phyloP scores from a whole-genome alignment of 2,329 filamentous ascomycete genomes.

The Thermothelomyces thermophilus region DNA sequence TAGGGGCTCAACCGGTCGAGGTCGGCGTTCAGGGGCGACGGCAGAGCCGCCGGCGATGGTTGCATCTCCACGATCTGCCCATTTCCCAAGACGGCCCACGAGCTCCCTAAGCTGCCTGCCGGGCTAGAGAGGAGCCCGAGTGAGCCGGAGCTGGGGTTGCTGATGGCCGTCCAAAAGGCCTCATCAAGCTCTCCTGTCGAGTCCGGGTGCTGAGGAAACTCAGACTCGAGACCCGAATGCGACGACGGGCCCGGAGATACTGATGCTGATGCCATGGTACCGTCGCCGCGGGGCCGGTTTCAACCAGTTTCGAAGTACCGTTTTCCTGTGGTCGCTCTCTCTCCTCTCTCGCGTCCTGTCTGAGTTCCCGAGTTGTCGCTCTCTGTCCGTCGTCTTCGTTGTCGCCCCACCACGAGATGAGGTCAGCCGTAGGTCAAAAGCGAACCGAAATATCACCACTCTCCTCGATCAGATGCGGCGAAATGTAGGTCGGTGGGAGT shows the following conservation, averaged over 20 bases:
- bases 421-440: not conserved
- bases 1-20: conserved; percentile 30
- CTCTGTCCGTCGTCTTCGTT: not conserved
- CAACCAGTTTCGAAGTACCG: not conserved
- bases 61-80: conserved; percentile 30
- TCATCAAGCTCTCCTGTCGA: conserved; percentile 37
- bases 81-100: conserved; percentile 41
- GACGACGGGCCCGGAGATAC: conserved; percentile 36
- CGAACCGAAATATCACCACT: not conserved
- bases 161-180: conserved; percentile 38
- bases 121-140: conserved; percentile 45
- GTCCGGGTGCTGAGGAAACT: conserved; percentile 22
- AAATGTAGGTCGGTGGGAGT: conserved; percentile 1
- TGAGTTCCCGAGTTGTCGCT: not conserved
- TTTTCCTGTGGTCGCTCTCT: not conserved
- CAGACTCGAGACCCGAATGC: conserved; percentile 34
- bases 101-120: conserved; percentile 41
- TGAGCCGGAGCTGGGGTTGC: conserved; percentile 30
- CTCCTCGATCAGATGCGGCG: conserved; percentile 6
- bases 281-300: not conserved
- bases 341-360: not conserved
- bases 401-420: not conserved
- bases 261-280: conserved; percentile 29
- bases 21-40: conserved; percentile 41
- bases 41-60: conserved; percentile 33